A percentile compares a stretch with the other conserved stretches of the same genome.
These are phyloP conservation scores for Trichocomaceae sp. DNA, from an alignment of 2,329 filamentous ascomycete species.

Conservation along the genomic window DNA sequence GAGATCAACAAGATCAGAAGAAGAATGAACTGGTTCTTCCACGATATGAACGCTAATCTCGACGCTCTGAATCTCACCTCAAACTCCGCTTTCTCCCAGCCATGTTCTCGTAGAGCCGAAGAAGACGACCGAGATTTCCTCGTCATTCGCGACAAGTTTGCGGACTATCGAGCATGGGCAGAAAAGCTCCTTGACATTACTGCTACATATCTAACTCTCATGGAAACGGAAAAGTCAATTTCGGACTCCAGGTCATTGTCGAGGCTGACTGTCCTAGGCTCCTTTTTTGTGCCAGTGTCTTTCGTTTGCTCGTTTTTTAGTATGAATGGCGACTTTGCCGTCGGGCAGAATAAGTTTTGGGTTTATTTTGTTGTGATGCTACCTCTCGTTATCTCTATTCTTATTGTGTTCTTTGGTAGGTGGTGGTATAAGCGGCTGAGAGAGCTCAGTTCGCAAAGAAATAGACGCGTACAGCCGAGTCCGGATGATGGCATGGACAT, in stretches of 20 bases:
- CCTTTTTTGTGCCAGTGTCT: not conserved
- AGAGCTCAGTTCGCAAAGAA: not conserved
- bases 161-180: not conserved
- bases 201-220: not conserved
- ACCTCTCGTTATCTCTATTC: conserved; percentile 2
- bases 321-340: conserved; percentile 4
- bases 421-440: conserved; percentile 2
- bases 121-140: not conserved
- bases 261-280: not conserved
- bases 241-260: not conserved
- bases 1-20: conserved; percentile 10
- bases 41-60: not conserved
- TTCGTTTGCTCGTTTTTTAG: conserved; percentile 6
- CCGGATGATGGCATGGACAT: not conserved
- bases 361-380: not conserved
- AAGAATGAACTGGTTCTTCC: conserved; percentile 14
- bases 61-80: conserved; percentile 5
- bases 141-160: conserved; percentile 7
- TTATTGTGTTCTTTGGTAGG: not conserved
- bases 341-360: not conserved
- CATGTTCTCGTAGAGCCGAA: not conserved
- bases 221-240: conserved; percentile 4
- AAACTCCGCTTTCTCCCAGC: conserved; percentile 1
- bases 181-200: conserved; percentile 3
- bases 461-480: not conserved